These are phyloP conservation scores for Misopates orontium DNA, from an alignment of 257 asterid species.

Conservation along the genomic window DNA sequence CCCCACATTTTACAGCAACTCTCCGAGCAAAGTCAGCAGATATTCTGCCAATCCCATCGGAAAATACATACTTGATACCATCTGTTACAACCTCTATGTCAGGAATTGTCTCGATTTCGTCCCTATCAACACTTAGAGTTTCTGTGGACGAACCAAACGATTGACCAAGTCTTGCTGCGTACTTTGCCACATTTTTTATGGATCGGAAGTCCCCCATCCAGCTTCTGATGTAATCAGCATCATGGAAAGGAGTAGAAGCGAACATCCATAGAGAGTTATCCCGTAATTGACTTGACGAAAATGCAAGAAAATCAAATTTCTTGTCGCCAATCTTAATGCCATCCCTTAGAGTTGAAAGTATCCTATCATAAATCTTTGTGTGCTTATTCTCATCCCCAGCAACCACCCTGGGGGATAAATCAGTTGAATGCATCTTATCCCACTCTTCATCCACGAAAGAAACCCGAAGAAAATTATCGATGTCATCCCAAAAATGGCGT, in stretches of 20 bases:
- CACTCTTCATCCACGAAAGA: constrained; percentile 92
- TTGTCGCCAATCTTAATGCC: constrained; percentile 76
- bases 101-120: constrained; percentile 53
- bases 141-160: constrained; percentile 88
- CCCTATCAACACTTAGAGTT: constrained; percentile 49
- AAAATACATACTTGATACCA: constrained; percentile 49
- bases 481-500: constrained; percentile 48
- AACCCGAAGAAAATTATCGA: constrained; percentile 82
- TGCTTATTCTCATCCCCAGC: constrained; percentile 33
- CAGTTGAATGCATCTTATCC: constrained; percentile 67
- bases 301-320: constrained; percentile 83
- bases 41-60: constrained; percentile 95
- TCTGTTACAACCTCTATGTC: constrained; percentile 38
- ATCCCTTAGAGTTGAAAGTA: constrained; percentile 54
- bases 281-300: constrained; percentile 85
- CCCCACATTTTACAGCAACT: constrained; percentile 76
- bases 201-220: constrained; percentile 85
- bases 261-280: constrained; percentile 95
- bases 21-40: constrained; percentile 60
- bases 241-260: constrained; percentile 48
- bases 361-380: constrained; percentile 63
- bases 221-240: constrained; percentile 57
- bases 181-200: constrained; percentile 81
- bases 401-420: constrained; percentile 45
- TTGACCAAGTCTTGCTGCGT: constrained; percentile 99